Base-by-base conservation (phyloP, 257 asterid genomes). In the Scutellaria baicalensis region DNA sequence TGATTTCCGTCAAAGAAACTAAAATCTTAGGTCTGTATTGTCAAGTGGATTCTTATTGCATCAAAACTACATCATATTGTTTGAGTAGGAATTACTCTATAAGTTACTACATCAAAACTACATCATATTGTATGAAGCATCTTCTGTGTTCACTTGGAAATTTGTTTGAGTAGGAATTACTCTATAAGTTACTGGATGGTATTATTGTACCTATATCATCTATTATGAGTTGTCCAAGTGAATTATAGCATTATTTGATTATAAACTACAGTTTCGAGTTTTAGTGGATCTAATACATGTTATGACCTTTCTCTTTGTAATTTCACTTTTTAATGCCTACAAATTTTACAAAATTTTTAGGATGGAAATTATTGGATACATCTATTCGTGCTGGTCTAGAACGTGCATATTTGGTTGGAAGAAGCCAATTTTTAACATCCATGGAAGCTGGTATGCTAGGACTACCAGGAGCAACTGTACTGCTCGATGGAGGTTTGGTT, bases 401-500 rank as follows among this genome's bases (percentile, higher is more conserved):
- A 80, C 17, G 76, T 62, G 85, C 94, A 23, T 68, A 68, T 86
- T 74, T 93, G 86, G 87, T 74, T 60, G 97, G 99, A 14, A 84
- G 99, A 84, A 86, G 79, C 77, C 99, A 93, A 71, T 62, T 93
- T 77, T 79, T 93, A 75, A 82, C 91, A 64, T 76, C 75, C 21
- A 75, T 83, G 71, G 96, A 87, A 83, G 91, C 89, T 64, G 84
- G 78, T 72, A 70, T 49, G 80, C 83, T 93, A 45, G 96, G 93
- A 52, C 77, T 91, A 51, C 84, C 86, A 11, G 91, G 85, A 52
- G 81, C 86, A 58, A 81, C 88, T 51, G 49, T 91, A 79, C 78
- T 91, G 73, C 86, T 91, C 33, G 99, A 93, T 56, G 99, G 99
- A 89, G 99, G 99, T 92, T 70, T 64, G 63, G 44, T 54, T 69